phyloP scores from a whole-genome alignment of 2,329 filamentous ascomycete genomes.

The Elsinoe perseae region DNA sequence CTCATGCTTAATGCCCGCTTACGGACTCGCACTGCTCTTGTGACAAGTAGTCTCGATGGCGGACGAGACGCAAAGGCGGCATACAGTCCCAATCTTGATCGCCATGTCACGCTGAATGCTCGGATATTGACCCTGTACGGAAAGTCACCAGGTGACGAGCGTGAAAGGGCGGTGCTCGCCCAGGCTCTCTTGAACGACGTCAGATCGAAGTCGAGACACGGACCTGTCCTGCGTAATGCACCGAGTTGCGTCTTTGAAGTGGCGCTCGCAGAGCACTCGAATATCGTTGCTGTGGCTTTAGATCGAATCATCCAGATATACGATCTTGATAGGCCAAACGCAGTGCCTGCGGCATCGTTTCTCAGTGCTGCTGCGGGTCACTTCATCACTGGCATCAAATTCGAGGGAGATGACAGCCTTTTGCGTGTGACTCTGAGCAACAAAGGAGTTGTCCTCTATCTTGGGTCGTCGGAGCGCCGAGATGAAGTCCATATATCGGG shows the following conservation, averaged over 20 bases:
- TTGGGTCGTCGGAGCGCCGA: slow-evolving; percentile 25
- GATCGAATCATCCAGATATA: slow-evolving; percentile 31
- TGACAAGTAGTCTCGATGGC: background rate
- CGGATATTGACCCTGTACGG: background rate
- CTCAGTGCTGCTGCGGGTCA: slow-evolving; percentile 28
- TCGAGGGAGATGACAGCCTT: slow-evolving; percentile 28
- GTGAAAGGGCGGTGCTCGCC: background rate
- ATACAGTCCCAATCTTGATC: background rate
- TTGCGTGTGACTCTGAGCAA: slow-evolving; percentile 29
- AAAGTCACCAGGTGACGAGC: background rate
- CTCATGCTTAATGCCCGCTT: slow-evolving; percentile 6
- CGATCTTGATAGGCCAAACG: slow-evolving; percentile 26
- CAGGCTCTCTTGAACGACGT: slow-evolving; percentile 20
- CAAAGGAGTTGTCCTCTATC: slow-evolving; percentile 30
- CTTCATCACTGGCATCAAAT: slow-evolving; percentile 30
- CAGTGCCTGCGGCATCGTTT: slow-evolving; percentile 28
- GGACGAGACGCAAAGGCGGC: slow-evolving; percentile 2
- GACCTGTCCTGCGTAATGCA: slow-evolving; percentile 24
- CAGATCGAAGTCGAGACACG: slow-evolving; percentile 23
- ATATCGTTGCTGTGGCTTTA: slow-evolving; percentile 28
- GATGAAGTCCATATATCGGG: slow-evolving; percentile 14
- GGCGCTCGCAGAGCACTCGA: slow-evolving; percentile 27
- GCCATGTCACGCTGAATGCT: background rate
- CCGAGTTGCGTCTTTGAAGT: slow-evolving; percentile 26
- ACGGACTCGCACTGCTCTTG: background rate